Evolutionary conservation across 441 rosid genomes (phyloP).

Genomic region (Biscutella auriculata): DNA sequence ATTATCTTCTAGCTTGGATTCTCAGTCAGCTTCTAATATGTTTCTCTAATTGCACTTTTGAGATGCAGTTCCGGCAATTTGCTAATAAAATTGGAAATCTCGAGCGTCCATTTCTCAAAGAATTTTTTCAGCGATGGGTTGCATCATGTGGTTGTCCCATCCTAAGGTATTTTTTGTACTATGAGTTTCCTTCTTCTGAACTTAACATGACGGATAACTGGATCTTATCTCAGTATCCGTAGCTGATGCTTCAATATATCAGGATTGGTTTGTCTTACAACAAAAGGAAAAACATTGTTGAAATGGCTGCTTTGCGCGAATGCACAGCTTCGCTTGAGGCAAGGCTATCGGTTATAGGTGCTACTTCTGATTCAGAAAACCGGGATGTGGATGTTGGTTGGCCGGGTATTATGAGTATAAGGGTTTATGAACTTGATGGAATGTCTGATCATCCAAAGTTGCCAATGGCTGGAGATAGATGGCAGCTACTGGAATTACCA

Average conservation of each 20-base stretch:
- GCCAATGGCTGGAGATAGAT: conserved; percentile 87
- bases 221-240: not conserved
- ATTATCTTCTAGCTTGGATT: conserved; percentile 7
- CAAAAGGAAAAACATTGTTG: conserved; percentile 85
- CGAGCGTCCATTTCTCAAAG: conserved; percentile 95
- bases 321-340: conserved; percentile 71
- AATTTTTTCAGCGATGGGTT: conserved; percentile 92
- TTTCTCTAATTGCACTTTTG: conserved; percentile 14
- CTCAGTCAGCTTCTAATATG: conserved; percentile 2
- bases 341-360: conserved; percentile 34
- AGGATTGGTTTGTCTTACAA: conserved; percentile 98
- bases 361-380: conserved; percentile 63
- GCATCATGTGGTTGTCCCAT: conserved; percentile 82
- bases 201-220: not conserved
- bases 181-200: conserved; percentile 1
- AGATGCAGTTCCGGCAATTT: conserved; percentile 83
- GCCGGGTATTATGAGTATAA: conserved; percentile 98
- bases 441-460: conserved; percentile 93
- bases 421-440: conserved; percentile 91
- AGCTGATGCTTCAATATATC: conserved; percentile 13
- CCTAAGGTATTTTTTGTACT: conserved; percentile 46
- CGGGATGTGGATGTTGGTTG: conserved; percentile 86
- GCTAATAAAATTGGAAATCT: conserved; percentile 91
- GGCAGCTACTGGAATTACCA: conserved; percentile 94
- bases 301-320: conserved; percentile 81